These are phyloP conservation scores for Candida bentonensis DNA, from an alignment of 805 yeast species.

Conservation along the genomic window DNA sequence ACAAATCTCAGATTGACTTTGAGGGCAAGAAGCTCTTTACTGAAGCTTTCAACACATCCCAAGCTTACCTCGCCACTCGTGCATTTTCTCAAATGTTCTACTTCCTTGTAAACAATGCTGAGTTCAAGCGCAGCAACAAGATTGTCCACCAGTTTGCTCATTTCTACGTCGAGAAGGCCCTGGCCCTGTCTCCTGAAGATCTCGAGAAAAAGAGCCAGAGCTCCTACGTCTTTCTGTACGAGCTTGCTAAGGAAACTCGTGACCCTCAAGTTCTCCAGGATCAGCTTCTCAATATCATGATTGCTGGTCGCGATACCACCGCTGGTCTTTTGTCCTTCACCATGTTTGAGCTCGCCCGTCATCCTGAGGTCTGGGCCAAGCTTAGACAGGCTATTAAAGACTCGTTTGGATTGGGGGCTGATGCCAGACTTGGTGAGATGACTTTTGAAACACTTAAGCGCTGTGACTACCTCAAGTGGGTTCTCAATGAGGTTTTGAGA, in stretches of 20 bases:
- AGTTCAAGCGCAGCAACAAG: constrained; percentile 21
- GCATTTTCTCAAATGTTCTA: constrained; percentile 9
- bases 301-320: constrained; percentile 39
- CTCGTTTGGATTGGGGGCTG: constrained; percentile 13
- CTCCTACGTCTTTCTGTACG: constrained; percentile 30
- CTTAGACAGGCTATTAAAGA: constrained; percentile 19
- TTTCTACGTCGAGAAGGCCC: constrained; percentile 26
- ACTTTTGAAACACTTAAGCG: constrained; percentile 31
- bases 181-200: constrained; percentile 11
- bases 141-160: constrained; percentile 24
- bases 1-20: not conserved
- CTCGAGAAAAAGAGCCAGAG: constrained; percentile 15
- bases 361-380: constrained; percentile 25
- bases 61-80: constrained; percentile 8
- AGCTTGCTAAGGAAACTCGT: constrained; percentile 30
- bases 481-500: constrained; percentile 32
- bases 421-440: constrained; percentile 9
- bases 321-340: constrained; percentile 32
- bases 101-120: constrained; percentile 10
- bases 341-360: constrained; percentile 28
- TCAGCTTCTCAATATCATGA: constrained; percentile 31
- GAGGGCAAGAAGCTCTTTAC: constrained; percentile 4
- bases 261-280: constrained; percentile 31
- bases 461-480: constrained; percentile 29
- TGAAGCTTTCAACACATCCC: constrained; percentile 12